Percentiles rank a stretch among this genome's conserved stretches.
These are phyloP conservation scores for Pleurotus salmoneostramineus DNA, from an alignment of 768 basidiomycete genomes.

Conservation along the genomic window DNA sequence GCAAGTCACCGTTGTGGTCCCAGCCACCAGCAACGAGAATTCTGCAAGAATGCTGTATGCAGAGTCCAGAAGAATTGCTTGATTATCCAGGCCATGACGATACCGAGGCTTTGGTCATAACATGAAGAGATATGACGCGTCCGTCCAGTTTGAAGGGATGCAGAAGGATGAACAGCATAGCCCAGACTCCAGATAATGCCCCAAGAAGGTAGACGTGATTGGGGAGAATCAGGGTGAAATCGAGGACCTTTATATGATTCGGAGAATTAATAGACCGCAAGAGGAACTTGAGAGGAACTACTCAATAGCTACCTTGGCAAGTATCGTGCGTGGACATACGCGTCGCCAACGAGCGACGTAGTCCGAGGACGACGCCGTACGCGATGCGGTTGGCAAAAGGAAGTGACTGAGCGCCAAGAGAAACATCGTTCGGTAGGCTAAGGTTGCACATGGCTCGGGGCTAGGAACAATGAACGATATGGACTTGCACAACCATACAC, in stretches of 20 bases:
- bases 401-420: too few species aligned
- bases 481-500: too few species aligned
- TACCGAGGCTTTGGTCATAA: conserved; percentile 45
- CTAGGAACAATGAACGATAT: too few species aligned
- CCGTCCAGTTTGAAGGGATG: conserved; percentile 28
- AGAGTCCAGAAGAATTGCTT: conserved; percentile 74
- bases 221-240: conserved; percentile 50
- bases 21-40: conserved; percentile 66
- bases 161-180: conserved; percentile 59
- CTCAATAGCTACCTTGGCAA: conserved; percentile 18
- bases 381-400: too few species aligned
- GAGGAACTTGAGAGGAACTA: conserved; percentile 8
- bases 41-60: conserved; percentile 52
- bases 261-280: conserved; percentile 16
- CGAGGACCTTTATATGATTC: conserved; percentile 34
- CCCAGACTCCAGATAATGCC: conserved; percentile 24
- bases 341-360: conserved; percentile 20
- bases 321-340: conserved; percentile 27
- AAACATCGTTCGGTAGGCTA: too few species aligned
- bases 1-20: conserved; percentile 68
- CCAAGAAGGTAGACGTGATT: conserved; percentile 38
- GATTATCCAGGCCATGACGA: conserved; percentile 48
- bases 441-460: too few species aligned
- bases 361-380: too few species aligned
- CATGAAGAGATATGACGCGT: too few species aligned